Conservation (phyloP, 2,329 filamentous ascomycete species). For the Hypoxylon sp. region DNA sequence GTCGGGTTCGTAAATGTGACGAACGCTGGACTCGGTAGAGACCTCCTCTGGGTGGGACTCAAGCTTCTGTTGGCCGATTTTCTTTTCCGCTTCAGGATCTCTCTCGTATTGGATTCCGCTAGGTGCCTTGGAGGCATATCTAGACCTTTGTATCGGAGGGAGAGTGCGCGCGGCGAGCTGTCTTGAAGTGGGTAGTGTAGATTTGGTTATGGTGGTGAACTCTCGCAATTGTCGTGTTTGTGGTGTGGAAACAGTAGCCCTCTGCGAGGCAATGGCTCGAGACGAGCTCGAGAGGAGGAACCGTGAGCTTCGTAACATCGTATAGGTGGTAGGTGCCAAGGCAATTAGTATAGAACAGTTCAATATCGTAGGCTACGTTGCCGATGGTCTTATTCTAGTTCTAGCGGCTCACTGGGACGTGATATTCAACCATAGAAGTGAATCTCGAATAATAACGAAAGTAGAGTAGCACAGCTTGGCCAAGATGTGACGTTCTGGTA, state of each 20-base stretch:
- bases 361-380: not conserved
- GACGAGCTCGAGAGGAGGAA: slow-evolving; percentile 36
- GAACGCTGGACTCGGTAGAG: slow-evolving; percentile 63
- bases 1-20: slow-evolving; percentile 56
- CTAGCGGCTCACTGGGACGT: not conserved
- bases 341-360: not conserved
- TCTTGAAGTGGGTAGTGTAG: slow-evolving; percentile 3
- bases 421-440: not conserved
- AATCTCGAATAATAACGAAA: not conserved
- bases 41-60: slow-evolving; percentile 67
- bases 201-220: not conserved
- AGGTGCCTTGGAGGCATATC: slow-evolving; percentile 42
- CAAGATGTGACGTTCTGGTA: not conserved
- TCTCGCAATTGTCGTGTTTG: not conserved
- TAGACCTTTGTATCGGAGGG: slow-evolving; percentile 36
- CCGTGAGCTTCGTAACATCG: slow-evolving; percentile 43
- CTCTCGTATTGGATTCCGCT: slow-evolving; percentile 47
- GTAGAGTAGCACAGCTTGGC: not conserved
- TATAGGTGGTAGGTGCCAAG: not conserved
- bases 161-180: slow-evolving; percentile 4
- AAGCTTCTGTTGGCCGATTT: slow-evolving; percentile 63
- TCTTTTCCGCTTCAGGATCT: slow-evolving; percentile 64
- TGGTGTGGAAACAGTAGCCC: slow-evolving; percentile 17
- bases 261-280: slow-evolving; percentile 26
- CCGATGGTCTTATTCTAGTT: not conserved